Evolutionary conservation across 805 yeast species (phyloP), one percentile per base, ranked within the genome.

Genomic region (Candida tammaniensis): DNA sequence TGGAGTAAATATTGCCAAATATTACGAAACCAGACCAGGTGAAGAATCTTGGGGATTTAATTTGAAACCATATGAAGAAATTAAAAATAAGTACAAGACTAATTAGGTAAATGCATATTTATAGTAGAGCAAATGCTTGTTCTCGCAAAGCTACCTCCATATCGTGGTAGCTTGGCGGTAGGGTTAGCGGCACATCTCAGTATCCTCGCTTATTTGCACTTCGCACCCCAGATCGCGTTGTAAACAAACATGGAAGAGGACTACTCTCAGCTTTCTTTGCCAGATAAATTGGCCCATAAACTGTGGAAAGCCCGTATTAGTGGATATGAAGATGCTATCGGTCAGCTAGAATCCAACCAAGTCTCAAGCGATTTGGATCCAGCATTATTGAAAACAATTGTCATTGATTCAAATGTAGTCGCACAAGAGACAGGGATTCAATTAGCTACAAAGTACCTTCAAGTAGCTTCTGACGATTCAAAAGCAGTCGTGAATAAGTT

Each of bases 371-470:
- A 76, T 40, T 51, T 58, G 12, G 72, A 68, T 36, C 82, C 87
- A 0, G 80, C 75, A 7, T 33, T 72, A 2, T 64, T 80, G 48
- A 78, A 74, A 45, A 67, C 68, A 44, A 70, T 81, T 25, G 80
- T 84, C 6, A 68, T 76, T 3, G 98, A 93, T 54, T 56, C 82
- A 20, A 93, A 93, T 53, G 96, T 88, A 13, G 93, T 83, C 12
- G 95, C 98, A 0, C 95, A 88, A 44, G 98, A 93, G 51, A 64
- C 82, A 1, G 98, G 86, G 4, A 63, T 87, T 14, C 54, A 61
- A 3, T 71, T 84, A 6, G 55, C 86, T 5, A 59, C 59, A 10
- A 68, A 76, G 4, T 73, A 76, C 48, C 59, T 84, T 27, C 47
- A 52, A 2, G 70, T 54, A 4, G 62, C 72, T 30, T n/a, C n/a